Evolutionary conservation across 2,329 filamentous ascomycete species (phyloP), one percentile per base, ranked within the genome.

Genomic region (Metarhizium humberi): DNA sequence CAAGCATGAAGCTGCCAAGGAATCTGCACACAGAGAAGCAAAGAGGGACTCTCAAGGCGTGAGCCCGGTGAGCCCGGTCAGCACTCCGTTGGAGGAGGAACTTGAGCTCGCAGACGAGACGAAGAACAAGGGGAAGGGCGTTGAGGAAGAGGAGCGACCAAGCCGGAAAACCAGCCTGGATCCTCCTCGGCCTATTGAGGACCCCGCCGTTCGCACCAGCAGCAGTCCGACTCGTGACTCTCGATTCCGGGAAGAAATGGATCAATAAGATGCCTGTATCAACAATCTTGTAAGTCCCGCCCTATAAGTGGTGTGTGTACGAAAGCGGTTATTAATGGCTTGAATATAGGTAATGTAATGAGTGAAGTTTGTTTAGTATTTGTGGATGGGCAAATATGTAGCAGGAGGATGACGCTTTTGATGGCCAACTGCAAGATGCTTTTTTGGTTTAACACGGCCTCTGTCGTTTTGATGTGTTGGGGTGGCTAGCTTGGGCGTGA

Each of bases 171-270:
- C 56, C 6, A 61, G 62, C 20, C 67, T 76, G 13, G 69, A 69
- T 29, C 69, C 75, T 8, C 76, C 75, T 1, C 64, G 64, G 13
- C 67, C 63, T 2, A 66, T 76, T 7, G 63, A 60, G 38, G 71
- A 72, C 13, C 61, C 65, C 16, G 63, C 61, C 0, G 60, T 59
- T 20, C 66, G 68, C n/a, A 69, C 72, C 50, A 74, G 74, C 50
- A 73, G 73, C 52, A 84, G 80, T 64, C 80, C 81, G 0, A 75
- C 69, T 4, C 71, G 82, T 53, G 79, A 80, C 58, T 82, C 82
- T 43, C 78, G 74, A 60, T 86, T 86, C 60, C 73, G 72, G 50
- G 83, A 86, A 69, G 77, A 79, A 58, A 75, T 85, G 55, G 64
- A 70, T 47, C 61, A 58, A 36, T 69, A 58, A 67, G 40, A 20